Base-by-base conservation (phyloP, 2,329 filamentous ascomycete genomes). In the Neofusicoccum kwambonambiense region DNA sequence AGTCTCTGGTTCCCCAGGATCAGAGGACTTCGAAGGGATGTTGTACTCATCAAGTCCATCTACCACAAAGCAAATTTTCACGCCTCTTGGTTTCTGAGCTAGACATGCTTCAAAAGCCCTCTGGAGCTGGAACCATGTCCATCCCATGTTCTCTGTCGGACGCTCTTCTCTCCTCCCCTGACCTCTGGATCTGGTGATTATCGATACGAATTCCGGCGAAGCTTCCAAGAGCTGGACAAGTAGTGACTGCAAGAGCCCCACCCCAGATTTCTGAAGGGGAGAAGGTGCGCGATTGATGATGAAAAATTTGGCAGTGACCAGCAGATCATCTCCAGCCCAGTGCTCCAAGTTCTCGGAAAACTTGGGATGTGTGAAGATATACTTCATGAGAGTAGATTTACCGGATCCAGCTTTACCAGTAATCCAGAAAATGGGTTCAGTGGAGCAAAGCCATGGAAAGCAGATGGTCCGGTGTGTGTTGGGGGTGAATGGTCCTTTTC, bases 381-480 rank as follows among this genome's bases (percentile, higher is more conserved):
- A 76, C 44, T 73, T 77, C 60, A 76, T 69, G 35, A 77, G 54
- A 0, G 72, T 76, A 8, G 67, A 72, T 50, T 78, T 78, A 1
- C 75, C 75, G 1, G 74, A 71, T 0, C 72, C 76, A 0, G 73
- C 69, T 51, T 77, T 77, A 0, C 75, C 75, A n/a, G 66, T 70
- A 45, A 77, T 70, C 69, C 74, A 77, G 64, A 74, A 77, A 86
- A 68, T n/a, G 15, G 67, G 65, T 11, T 5, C 15, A 13, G 60
- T 0, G n/a, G 19, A 9, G 64, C 19, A 64, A 54, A 66, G 13
- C 41, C 37, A 49, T n/a, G 17, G 52, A 34, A 50, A 4, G 22
- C 9, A 4, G 22, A 19, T 5, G 47, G 4, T 4, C 9, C 22
- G 34, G 47, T n/a, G 11, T 31, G 1, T 50, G n/a, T 39, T 39